Evolutionary conservation across 352 stramenopile species (phyloP), one percentile per base, ranked within the genome.

Genomic region (Pelagophyceae sp.): DNA sequence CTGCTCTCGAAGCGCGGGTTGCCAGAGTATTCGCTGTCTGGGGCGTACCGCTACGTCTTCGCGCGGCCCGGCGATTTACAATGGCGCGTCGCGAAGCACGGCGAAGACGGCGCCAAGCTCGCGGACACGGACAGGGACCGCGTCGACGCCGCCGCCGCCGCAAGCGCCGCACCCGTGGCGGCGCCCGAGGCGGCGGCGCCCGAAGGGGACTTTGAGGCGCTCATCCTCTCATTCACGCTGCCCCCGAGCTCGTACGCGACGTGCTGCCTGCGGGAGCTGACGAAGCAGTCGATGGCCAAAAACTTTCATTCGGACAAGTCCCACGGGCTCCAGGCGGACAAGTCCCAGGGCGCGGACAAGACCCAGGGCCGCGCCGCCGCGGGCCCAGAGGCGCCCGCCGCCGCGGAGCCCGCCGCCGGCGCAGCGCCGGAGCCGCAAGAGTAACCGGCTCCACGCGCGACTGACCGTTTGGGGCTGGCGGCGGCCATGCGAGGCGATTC

Each of bases 221-320:
- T 72, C 3, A 27, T 72, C 64, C 32, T 72, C 64, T 15, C 15
- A 5, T 72, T 72, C 64, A 5, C 15, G 6, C 29, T 72, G 19
- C 64, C 64, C 3, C 15, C 64, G 64, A 72, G 64, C 32, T 27
- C 31, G 6, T 72, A 72, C 64, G 64, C 64, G 64, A 72, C 64
- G 20, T 27, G 31, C 32, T 72, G 64, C 64, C 64, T 72, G 6
- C 64, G 64, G 3, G 64, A 72, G 35, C 6, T 72, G 3, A 72
- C 64, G 5, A 67, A 67, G 29, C 11, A 11, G 29, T 67, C 58
- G 23, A 67, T 67, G 58, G 23, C 58, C 58, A 67, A 67, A 27
- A 27, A 33, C 58, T 31, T 67, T 33, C 58, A 67, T 54, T n/a
- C n/a, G n/a, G n/a, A n/a, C n/a, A n/a, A n/a, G n/a, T n/a, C n/a